Conservation (phyloP, 768 basidiomycete species). For the Peribolospora kevripleyi region DNA sequence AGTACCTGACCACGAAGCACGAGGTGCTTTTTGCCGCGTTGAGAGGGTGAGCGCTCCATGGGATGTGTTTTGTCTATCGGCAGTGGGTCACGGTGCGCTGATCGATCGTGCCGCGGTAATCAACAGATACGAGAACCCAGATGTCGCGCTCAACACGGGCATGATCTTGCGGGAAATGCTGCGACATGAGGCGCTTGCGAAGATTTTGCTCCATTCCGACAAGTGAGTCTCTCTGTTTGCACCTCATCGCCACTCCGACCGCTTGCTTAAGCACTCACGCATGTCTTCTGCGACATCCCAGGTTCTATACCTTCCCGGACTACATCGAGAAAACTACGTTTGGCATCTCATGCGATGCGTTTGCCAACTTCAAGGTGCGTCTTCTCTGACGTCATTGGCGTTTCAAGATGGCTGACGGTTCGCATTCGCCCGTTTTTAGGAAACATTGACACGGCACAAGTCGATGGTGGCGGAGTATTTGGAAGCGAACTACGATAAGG, state of each 20-base stretch:
- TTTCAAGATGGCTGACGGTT: not conserved
- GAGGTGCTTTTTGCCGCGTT: constrained; percentile 60
- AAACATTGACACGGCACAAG: constrained; percentile 88
- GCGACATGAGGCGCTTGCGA: constrained; percentile 67
- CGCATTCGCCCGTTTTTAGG: constrained; percentile 20
- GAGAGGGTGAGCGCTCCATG: constrained; percentile 27
- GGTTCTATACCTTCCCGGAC: constrained; percentile 87
- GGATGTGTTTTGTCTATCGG: not conserved
- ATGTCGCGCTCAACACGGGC: constrained; percentile 86
- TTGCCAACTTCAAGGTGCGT: constrained; percentile 62
- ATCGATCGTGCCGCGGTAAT: not conserved
- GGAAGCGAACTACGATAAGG: constrained; percentile 88
- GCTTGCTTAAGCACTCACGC: not conserved
- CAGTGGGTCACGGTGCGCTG: not conserved
- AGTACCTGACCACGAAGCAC: constrained; percentile 52
- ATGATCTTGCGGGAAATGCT: constrained; percentile 97
- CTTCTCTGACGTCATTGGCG: not conserved
- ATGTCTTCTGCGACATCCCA: constrained; percentile 16
- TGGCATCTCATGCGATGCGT: constrained; percentile 92
- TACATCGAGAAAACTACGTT: constrained; percentile 96
- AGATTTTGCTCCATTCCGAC: constrained; percentile 75
- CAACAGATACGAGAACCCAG: constrained; percentile 67
- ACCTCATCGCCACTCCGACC: not conserved
- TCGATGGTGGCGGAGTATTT: constrained; percentile 93
- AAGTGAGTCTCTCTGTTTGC: constrained; percentile 35